phyloP scores from a whole-genome alignment of 768 basidiomycete genomes.

The Xerocomellus amylosporus region DNA sequence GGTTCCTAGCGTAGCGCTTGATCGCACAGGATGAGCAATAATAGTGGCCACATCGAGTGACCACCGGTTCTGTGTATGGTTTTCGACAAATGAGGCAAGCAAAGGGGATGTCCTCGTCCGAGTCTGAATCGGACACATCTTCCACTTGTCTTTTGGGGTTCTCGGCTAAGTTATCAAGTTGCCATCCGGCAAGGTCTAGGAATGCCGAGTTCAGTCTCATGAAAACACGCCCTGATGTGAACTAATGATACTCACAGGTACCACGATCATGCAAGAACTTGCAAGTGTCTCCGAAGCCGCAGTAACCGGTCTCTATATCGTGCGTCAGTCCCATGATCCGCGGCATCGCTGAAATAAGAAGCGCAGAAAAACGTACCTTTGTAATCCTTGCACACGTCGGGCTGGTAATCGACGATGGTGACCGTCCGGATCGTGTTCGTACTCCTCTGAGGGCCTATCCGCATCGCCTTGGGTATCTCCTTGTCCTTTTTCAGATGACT shows the following conservation, averaged over 20 bases:
- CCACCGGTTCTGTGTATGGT: constrained; percentile 91
- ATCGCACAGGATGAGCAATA: constrained; percentile 95
- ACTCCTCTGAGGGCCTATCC: constrained; percentile 74
- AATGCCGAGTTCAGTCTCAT: constrained; percentile 10
- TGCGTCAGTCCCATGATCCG: constrained; percentile 17
- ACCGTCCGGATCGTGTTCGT: constrained; percentile 86
- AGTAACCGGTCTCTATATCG: constrained; percentile 88
- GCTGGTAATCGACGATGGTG: constrained; percentile 96
- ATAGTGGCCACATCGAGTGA: constrained; percentile 95
- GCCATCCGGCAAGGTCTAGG: constrained; percentile 95
- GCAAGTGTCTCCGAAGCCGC: constrained; percentile 98
- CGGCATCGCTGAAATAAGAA: not conserved
- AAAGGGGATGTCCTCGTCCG: constrained; percentile 90
- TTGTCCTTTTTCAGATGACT: constrained; percentile 77
- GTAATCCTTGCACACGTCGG: constrained; percentile 99
- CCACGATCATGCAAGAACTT: constrained; percentile 99
- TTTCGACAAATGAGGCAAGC: constrained; percentile 98
- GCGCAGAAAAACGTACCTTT: constrained; percentile 64
- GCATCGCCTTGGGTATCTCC: constrained; percentile 86
- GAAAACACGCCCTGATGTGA: not conserved
- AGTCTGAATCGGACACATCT: constrained; percentile 63
- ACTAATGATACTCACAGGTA: constrained; percentile 60
- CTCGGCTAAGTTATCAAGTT: constrained; percentile 90
- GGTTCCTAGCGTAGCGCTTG: constrained; percentile 89
- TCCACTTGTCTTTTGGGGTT: constrained; percentile 57